Conservation (phyloP, 768 basidiomycete genomes). For the Leccinellum rugosiceps region DNA sequence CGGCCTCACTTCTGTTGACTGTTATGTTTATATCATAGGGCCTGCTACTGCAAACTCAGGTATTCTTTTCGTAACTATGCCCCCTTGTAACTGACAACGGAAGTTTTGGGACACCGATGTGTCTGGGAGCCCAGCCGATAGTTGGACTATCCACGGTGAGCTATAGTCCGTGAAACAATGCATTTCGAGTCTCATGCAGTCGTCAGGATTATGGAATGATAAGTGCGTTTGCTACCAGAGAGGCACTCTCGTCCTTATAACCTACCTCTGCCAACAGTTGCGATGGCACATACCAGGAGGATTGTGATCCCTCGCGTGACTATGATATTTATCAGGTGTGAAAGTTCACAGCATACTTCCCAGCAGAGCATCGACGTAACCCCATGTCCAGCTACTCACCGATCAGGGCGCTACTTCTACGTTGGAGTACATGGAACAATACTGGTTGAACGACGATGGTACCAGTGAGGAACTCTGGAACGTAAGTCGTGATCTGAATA, state of each 20-base stretch:
- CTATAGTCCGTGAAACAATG: background rate
- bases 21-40: slow-evolving; percentile 40
- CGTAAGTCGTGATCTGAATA: slow-evolving; percentile 33
- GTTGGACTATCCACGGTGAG: slow-evolving; percentile 75
- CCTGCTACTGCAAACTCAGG: slow-evolving; percentile 55
- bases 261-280: slow-evolving; percentile 40
- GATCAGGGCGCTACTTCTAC: slow-evolving; percentile 58
- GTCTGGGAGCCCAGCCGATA: slow-evolving; percentile 56
- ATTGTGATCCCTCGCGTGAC: slow-evolving; percentile 41
- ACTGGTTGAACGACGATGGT: slow-evolving; percentile 62
- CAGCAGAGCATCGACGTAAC: background rate
- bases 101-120: slow-evolving; percentile 75
- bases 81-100: background rate
- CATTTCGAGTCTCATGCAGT: slow-evolving; percentile 1
- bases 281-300: slow-evolving; percentile 39
- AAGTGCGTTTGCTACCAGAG: slow-evolving; percentile 35
- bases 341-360: background rate
- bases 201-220: slow-evolving; percentile 63
- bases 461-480: slow-evolving; percentile 66
- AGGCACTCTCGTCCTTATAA: background rate
- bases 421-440: slow-evolving; percentile 55
- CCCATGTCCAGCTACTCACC: slow-evolving; percentile 45
- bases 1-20: background rate
- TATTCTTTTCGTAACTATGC: slow-evolving; percentile 11
- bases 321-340: slow-evolving; percentile 45